These are phyloP conservation scores for Didymella pomorum DNA, from an alignment of 2,329 filamentous ascomycete genomes.

Conservation along the genomic window DNA sequence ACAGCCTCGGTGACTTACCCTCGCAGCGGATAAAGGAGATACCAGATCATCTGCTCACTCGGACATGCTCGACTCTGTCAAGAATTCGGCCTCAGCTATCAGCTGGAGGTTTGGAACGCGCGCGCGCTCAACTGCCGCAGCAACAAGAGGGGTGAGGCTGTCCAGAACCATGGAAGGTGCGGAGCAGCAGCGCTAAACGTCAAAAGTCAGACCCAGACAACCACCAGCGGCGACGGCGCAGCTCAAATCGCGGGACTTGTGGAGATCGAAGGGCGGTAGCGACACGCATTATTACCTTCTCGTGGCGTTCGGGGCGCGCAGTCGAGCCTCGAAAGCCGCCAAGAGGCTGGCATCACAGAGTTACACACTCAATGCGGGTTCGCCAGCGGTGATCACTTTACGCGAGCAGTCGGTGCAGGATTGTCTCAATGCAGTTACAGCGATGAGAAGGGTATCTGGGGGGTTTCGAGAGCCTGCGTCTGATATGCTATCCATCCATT, in stretches of 20 bases:
- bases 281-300: slow-evolving; percentile 35
- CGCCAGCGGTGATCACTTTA: slow-evolving; percentile 17
- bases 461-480: slow-evolving; percentile 6
- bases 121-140: slow-evolving; percentile 32
- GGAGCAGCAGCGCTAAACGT: slow-evolving; percentile 17
- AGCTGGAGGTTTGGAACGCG: slow-evolving; percentile 39
- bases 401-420: slow-evolving; percentile 18
- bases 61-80: slow-evolving; percentile 35
- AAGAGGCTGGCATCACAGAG: slow-evolving; percentile 23
- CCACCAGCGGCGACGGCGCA: slow-evolving; percentile 25
- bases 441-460: slow-evolving; percentile 9
- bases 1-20: slow-evolving; percentile 63
- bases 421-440: slow-evolving; percentile 23
- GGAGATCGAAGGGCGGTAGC: slow-evolving; percentile 27
- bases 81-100: slow-evolving; percentile 22
- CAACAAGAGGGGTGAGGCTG: slow-evolving; percentile 28
- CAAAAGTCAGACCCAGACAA: slow-evolving; percentile 12
- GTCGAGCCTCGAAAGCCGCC: slow-evolving; percentile 23
- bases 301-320: slow-evolving; percentile 36
- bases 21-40: slow-evolving; percentile 77
- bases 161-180: slow-evolving; percentile 28
- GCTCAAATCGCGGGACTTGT: slow-evolving; percentile 26
- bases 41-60: slow-evolving; percentile 70
- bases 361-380: slow-evolving; percentile 20
- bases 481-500: background rate